Conservation (phyloP, 179 eudicot genomes). For the Actinidia arguta region DNA sequence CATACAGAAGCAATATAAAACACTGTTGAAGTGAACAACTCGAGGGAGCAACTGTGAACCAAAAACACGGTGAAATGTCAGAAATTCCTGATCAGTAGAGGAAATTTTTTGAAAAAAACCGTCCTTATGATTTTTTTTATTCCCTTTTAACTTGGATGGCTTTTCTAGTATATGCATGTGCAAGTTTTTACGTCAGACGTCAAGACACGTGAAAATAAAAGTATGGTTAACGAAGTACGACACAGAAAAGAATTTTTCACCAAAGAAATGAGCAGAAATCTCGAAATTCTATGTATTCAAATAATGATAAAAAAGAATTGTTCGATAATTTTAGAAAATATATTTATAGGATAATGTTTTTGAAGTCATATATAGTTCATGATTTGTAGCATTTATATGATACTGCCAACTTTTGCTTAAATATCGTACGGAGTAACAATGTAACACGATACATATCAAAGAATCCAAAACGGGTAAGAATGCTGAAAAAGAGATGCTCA, state of each 20-base stretch:
- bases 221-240: not conserved
- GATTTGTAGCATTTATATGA: too few species aligned
- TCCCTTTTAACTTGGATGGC: not conserved
- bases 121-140: not conserved
- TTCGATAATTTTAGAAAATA: not conserved
- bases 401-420: too few species aligned
- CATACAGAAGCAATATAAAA: constrained; percentile 76
- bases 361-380: not conserved
- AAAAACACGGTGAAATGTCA: constrained; percentile 20
- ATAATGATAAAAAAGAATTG: too few species aligned
- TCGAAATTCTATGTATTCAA: too few species aligned
- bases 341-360: not conserved
- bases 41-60: constrained; percentile 72
- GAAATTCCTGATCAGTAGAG: not conserved
- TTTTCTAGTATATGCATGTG: not conserved
- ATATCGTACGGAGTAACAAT: too few species aligned
- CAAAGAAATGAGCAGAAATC: too few species aligned
- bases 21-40: constrained; percentile 74
- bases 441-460: not conserved
- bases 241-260: not conserved
- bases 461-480: not conserved
- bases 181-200: not conserved
- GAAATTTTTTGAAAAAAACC: not conserved
- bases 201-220: not conserved
- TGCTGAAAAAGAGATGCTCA: not conserved